Evolutionary conservation across 108 stramenopile species (phyloP), one percentile per base, ranked within the genome.

Genomic region (Fragilariopsis cylindrus): DNA sequence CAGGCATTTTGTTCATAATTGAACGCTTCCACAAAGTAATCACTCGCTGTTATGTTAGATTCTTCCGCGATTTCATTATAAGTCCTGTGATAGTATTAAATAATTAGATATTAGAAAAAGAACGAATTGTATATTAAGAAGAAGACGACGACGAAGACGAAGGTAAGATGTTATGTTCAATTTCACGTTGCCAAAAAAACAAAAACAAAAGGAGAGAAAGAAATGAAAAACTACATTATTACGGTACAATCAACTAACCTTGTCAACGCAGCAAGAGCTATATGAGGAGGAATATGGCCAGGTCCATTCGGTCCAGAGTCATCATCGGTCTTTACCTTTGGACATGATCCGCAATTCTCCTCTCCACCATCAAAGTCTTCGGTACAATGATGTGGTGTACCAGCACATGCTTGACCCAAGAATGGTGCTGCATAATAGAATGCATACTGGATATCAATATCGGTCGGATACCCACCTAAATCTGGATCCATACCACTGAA

Each of bases 211-310:
- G 13, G 30, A 30, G 1, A 2, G 30, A 30, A 30, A 30, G 30
- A 30, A 30, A 2, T 30, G 30, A 30, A 30, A 2, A 30, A 30
- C 30, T 30, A 30, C 30, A 30, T 2, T 2, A 30, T 30, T 30
- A 30, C 30, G 2, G 30, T 30, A 30, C 30, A 30, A 30, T 41
- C 39, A 11, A 41, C 60, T 45, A 43, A 62, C 60, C 39, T 21
- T 7, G 19, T 5, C 39, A 62, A 5, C 7, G 60, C 13, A 7
- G 60, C 60, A 30, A 62, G 60, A 3, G 60, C 60, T 7, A 62
- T 62, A 42, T 62, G 60, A 11, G 60, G 60, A 7, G 60, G 60
- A 13, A 62, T 62, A 42, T 62, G 60, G 1, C 60, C 60, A 5
- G 60, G 60, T 11, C 60, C 60, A 41, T 62, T 40, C 9, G 60